These are phyloP conservation scores for Hippophae gyantsensis DNA, from an alignment of 306 rosid species.

Conservation along the genomic window DNA sequence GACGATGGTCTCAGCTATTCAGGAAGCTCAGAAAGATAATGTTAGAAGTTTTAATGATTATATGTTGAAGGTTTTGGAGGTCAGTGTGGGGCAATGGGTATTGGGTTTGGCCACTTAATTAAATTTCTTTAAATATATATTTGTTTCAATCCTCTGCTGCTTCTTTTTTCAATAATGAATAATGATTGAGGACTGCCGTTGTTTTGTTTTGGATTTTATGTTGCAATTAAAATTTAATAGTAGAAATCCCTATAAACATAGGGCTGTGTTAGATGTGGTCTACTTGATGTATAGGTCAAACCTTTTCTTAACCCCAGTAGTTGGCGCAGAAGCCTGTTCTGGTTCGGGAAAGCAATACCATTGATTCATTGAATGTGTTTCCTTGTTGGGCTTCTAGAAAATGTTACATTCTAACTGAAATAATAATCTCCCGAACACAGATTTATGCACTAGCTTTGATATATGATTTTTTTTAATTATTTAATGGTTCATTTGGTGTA, in stretches of 20 bases:
- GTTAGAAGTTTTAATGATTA: slow-evolving; percentile 85
- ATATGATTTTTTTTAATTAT: too few species aligned
- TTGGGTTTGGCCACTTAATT: background rate
- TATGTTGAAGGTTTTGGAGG: slow-evolving; percentile 94
- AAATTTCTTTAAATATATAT: background rate
- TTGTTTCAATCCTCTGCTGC: slow-evolving; percentile 15
- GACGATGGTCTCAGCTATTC: slow-evolving; percentile 95
- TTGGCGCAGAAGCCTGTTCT: too few species aligned
- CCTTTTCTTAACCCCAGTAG: background rate
- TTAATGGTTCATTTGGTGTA: too few species aligned
- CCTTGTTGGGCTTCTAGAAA: too few species aligned
- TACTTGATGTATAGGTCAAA: background rate
- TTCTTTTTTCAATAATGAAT: background rate
- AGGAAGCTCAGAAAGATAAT: slow-evolving; percentile 96
- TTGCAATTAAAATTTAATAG: background rate
- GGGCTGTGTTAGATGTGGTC: background rate
- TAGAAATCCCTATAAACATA: background rate
- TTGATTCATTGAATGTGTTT: too few species aligned
- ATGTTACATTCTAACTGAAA: too few species aligned
- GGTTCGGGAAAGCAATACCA: too few species aligned
- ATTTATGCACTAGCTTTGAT: too few species aligned
- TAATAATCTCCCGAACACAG: too few species aligned
- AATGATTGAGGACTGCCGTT: background rate
- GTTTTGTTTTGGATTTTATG: background rate
- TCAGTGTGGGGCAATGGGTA: slow-evolving; percentile 25